phyloP scores from a whole-genome alignment of 2,329 filamentous ascomycete genomes.

The Penicillium oxalicum region DNA sequence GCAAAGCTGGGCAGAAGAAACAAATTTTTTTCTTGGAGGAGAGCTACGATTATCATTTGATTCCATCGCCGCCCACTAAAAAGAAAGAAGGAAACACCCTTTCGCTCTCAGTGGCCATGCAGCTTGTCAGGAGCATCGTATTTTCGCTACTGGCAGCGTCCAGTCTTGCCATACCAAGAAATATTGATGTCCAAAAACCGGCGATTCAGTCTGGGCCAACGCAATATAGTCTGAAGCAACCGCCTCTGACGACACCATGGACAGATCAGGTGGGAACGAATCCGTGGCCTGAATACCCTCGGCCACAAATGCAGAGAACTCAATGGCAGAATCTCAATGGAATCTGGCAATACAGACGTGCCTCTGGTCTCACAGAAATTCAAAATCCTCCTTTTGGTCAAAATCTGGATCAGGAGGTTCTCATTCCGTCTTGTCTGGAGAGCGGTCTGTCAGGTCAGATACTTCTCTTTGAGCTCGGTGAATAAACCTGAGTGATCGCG shows the following conservation, averaged over 20 bases:
- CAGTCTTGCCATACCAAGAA: slow-evolving; percentile 9
- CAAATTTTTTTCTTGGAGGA: not conserved
- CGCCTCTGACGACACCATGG: slow-evolving; percentile 43
- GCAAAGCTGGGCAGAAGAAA: not conserved
- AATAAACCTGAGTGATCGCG: not conserved
- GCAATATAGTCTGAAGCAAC: slow-evolving; percentile 36
- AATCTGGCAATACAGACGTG: slow-evolving; percentile 43
- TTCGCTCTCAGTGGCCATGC: slow-evolving; percentile 6
- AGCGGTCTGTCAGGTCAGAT: slow-evolving; percentile 46
- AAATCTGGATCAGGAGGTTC: slow-evolving; percentile 39
- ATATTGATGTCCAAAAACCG: not conserved
- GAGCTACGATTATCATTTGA: not conserved
- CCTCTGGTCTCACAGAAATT: slow-evolving; percentile 34
- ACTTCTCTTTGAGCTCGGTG: not conserved
- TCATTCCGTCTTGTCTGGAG: slow-evolving; percentile 51
- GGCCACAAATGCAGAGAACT: slow-evolving; percentile 42
- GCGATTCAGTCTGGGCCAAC: slow-evolving; percentile 12
- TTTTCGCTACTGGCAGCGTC: slow-evolving; percentile 10
- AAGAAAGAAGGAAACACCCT: not conserved
- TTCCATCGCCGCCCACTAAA: not conserved
- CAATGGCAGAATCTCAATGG: slow-evolving; percentile 48
- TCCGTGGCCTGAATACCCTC: slow-evolving; percentile 47
- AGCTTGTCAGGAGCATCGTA: slow-evolving; percentile 8
- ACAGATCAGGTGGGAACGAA: slow-evolving; percentile 43
- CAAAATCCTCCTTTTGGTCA: slow-evolving; percentile 42